phyloP scores from a whole-genome alignment of 2,329 filamentous ascomycete species.

The Penicillium crustosum region DNA sequence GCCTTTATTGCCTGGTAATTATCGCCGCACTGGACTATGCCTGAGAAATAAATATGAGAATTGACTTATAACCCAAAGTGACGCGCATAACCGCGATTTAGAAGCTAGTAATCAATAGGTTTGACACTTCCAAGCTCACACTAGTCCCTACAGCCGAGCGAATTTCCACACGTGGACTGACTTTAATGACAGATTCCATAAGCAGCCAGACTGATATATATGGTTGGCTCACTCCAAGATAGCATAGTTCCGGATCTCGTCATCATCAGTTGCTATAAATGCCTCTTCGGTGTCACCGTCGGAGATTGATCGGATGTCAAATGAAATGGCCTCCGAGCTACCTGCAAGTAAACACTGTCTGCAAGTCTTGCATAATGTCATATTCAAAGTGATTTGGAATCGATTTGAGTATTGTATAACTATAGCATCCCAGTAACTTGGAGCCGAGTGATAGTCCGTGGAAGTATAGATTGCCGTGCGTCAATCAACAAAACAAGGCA shows the following conservation, averaged over 20 bases:
- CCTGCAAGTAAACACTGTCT: background rate
- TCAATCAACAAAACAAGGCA: background rate
- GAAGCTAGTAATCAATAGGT: background rate
- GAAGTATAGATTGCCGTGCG: background rate
- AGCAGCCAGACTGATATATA: background rate
- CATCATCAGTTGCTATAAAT: background rate
- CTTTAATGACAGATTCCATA: background rate
- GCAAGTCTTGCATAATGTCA: background rate
- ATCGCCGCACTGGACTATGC: background rate
- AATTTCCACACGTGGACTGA: background rate
- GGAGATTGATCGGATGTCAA: background rate
- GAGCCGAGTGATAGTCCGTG: background rate
- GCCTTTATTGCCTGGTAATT: background rate
- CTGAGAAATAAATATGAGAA: background rate
- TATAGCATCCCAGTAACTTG: background rate
- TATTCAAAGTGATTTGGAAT: background rate
- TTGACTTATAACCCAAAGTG: background rate
- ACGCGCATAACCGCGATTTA: background rate
- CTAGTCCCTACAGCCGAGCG: no score
- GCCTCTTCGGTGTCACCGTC: background rate
- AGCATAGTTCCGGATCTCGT: background rate
- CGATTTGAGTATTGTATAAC: background rate
- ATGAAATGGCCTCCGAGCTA: background rate
- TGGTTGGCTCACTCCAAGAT: background rate
- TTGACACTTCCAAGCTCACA: background rate